phyloP scores from a whole-genome alignment of 371 early-diverging fungal genomes.

The Syncephalis plumigaleata region DNA sequence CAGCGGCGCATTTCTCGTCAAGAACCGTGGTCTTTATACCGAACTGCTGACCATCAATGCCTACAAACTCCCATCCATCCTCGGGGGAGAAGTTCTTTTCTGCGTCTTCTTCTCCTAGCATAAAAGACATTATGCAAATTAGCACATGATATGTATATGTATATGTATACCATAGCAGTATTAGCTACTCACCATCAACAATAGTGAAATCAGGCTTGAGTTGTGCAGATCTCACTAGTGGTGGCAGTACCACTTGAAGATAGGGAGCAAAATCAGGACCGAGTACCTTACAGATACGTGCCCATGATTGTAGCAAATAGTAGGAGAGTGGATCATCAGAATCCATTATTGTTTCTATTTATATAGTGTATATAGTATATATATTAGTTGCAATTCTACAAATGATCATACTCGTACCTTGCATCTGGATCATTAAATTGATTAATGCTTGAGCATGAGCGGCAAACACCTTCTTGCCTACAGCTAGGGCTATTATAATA shows the following conservation, averaged over 20 bases:
- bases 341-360: conserved; percentile 48
- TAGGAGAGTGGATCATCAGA: conserved; percentile 80
- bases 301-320: conserved; percentile 90
- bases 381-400: too few species aligned
- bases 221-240: conserved; percentile 67
- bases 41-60: conserved; percentile 73
- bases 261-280: conserved; percentile 87
- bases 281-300: conserved; percentile 87
- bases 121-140: conserved; percentile 6
- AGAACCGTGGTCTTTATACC: conserved; percentile 87
- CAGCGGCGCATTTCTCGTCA: conserved; percentile 93
- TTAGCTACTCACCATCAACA: conserved; percentile 27
- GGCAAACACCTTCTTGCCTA: conserved; percentile 73
- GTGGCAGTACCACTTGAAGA: conserved; percentile 80
- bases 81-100: conserved; percentile 73
- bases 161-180: conserved; percentile 6
- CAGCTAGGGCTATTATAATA: conserved; percentile 60
- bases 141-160: not conserved
- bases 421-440: conserved; percentile 59
- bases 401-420: too few species aligned
- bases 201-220: conserved; percentile 87
- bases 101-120: conserved; percentile 55
- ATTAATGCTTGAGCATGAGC: conserved; percentile 62
- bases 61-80: conserved; percentile 92
- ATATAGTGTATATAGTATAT: too few species aligned